A percentile compares a stretch with the other conserved stretches of the same genome.
Evolutionary conservation across 352 stramenopile species (phyloP).

Genomic region (Pythium coloratum): DNA sequence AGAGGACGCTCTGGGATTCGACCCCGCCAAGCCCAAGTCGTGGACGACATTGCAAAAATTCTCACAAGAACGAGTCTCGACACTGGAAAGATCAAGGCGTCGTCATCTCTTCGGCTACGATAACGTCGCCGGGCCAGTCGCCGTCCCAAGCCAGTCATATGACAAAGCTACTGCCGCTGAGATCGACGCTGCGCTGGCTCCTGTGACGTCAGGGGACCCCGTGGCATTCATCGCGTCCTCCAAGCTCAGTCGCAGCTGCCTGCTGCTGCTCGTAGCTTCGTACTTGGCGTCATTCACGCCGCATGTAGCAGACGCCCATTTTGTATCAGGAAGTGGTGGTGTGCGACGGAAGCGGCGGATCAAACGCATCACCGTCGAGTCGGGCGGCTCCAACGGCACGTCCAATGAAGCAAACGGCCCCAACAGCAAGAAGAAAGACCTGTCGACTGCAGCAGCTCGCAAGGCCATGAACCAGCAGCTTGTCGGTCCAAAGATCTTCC

Average conservation of each 20-base stretch:
- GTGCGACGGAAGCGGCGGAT: slow-evolving; percentile 49
- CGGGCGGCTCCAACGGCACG: slow-evolving; percentile 16
- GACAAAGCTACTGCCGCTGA: not conserved
- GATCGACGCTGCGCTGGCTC: not conserved
- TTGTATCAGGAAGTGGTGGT: slow-evolving; percentile 63
- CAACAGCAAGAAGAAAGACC: slow-evolving; percentile 6
- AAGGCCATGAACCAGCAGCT: slow-evolving; percentile 38
- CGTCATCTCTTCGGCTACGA: slow-evolving; percentile 69
- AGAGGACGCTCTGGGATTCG: not conserved
- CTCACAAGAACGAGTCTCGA: slow-evolving; percentile 34
- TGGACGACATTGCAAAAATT: slow-evolving; percentile 24
- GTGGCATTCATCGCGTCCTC: slow-evolving; percentile 54
- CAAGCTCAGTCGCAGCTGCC: slow-evolving; percentile 62
- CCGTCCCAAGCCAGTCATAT: not conserved
- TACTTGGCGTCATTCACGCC: slow-evolving; percentile 83
- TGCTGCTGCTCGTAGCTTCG: slow-evolving; percentile 69
- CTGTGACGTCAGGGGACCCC: slow-evolving; percentile 25
- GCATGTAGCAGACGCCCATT: slow-evolving; percentile 69
- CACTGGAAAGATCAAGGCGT: slow-evolving; percentile 50
- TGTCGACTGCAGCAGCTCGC: slow-evolving; percentile 29
- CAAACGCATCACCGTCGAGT: slow-evolving; percentile 28
- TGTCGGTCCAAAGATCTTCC: slow-evolving; percentile 75
- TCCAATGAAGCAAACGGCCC: not conserved
- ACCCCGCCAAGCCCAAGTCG: slow-evolving; percentile 38
- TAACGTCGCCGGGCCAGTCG: slow-evolving; percentile 26